These are phyloP conservation scores for Daldinia sp. DNA, from an alignment of 2,329 filamentous ascomycete genomes.

Conservation along the genomic window DNA sequence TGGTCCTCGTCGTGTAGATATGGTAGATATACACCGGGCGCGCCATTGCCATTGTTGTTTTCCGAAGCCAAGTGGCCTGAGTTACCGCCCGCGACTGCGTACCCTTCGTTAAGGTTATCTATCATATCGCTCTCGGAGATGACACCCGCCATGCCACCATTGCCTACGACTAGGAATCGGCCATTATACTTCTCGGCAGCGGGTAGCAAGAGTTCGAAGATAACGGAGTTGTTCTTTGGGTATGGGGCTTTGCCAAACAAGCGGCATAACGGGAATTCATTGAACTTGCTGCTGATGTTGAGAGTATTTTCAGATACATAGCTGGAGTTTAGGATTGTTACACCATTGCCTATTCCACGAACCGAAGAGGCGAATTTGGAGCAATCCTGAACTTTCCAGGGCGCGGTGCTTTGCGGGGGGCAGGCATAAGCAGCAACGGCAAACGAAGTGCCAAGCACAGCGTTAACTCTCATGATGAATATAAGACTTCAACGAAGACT, in stretches of 20 bases:
- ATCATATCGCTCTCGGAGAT: conserved; percentile 39
- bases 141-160: conserved; percentile 46
- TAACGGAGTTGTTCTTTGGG: conserved; percentile 41
- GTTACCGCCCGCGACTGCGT: conserved; percentile 46
- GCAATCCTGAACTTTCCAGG: conserved; percentile 37
- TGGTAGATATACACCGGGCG: conserved; percentile 39
- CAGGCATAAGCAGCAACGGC: not conserved
- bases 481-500: not conserved
- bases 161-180: conserved; percentile 45
- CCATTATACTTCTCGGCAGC: conserved; percentile 35
- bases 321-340: conserved; percentile 32
- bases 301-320: conserved; percentile 21
- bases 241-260: conserved; percentile 41
- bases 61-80: conserved; percentile 42
- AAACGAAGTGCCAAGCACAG: conserved; percentile 7
- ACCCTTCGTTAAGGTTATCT: conserved; percentile 43
- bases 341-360: not conserved
- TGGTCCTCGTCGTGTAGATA: conserved; percentile 41
- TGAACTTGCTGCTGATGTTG: conserved; percentile 30
- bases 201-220: conserved; percentile 46
- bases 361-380: conserved; percentile 35
- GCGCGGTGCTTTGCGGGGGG: not conserved
- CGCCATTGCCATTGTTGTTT: conserved; percentile 37
- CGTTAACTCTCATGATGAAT: conserved; percentile 12
- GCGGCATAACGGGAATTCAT: conserved; percentile 37